Evolutionary conservation across 2,329 filamentous ascomycete genomes (phyloP), one percentile per base, ranked within the genome.

Genomic region (Rutstroemia sp.): DNA sequence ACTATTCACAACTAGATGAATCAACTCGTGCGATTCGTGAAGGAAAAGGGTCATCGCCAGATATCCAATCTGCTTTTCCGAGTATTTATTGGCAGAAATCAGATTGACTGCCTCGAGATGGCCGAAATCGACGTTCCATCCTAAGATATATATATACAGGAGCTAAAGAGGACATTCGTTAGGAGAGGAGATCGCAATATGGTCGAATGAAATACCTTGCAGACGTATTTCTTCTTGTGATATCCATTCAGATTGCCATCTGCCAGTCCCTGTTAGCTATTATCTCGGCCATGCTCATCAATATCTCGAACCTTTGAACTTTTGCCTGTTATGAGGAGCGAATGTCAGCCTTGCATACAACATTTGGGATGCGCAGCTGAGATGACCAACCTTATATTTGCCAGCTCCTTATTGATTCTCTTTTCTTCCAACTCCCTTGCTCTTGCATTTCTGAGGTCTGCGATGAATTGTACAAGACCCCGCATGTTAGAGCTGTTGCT

Each of bases 211-310:
- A 25, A 55, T 75, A 84, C 81, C 78, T 99, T 99, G 89, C 94
- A 99, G 64, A 99, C 94, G 71, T 99, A 99, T 88, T 99, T 99
- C 82, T 99, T 99, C 79, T 95, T 96, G 78, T 96, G 91, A 71
- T 99, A 99, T 63, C 94, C 95, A 70, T 87, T 96, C 57, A 99
- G 77, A 69, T 81, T 94, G 62, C 91, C 92, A 72, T 94, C 89
- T 84, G 61, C 58, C 44, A 27, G 17, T 30, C 21, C 25, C 7
- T 54, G 49, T 65, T 52, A 67, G 62, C 53, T 58, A 62, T 16
- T 34, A 17, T 44, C 50, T 39, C 30, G 21, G 40, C 45, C 25
- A 23, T 34, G 6, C 54, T 47, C 4, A 17, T 34, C 19, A 40
- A 23, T 19, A 21, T 7, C 53, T 27, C 47, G 70, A 75, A 80